Base-by-base conservation (phyloP, 345 rosid species). In the Gossypium mustelinum region DNA sequence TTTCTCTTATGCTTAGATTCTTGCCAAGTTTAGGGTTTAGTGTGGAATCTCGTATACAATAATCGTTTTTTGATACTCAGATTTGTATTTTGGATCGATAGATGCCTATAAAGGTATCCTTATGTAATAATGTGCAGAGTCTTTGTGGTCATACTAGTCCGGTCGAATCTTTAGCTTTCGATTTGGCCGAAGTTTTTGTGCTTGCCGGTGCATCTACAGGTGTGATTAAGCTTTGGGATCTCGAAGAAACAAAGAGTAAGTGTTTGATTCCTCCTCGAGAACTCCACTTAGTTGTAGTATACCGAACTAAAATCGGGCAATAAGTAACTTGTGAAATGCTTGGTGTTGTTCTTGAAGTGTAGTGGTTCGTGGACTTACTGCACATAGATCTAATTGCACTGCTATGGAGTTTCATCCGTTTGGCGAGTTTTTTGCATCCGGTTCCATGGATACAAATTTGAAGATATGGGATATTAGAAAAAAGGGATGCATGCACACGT, bases 341-440 rank as follows among this genome's bases (percentile, higher is more conserved):
- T 76, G 62, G 76, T 79, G 76, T 87, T 90, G 76, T 86, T 83
- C 87, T 82, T 93, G 99, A 91, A 93, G 97, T 85, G 94, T 90
- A 95, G 99, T 95, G 89, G 97, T 95, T 84, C 99, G 97, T 73
- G 90, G 88, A 83, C 91, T 95, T 84, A 89, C 90, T 78, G 99
- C 98, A 73, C 99, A 93, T 84, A 90, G 93, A 91, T 87, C 97
- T 73, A 87, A 79, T 79, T 90, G 98, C 88, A 89, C 89, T 72
- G 89, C 98, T 47, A 84, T 93, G 82, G 97, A 95, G 60, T 95
- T 95, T 80, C 99, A 95, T 88, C 98, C 98, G 9, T 93, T 93
- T 78, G 99, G 99, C 16, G 99, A 92, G 81, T 93, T 95, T 83
- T 90, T 95, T 80, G 98, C 98, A 56, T 89, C 99, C 62, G 99